A percentile compares a stretch with the other conserved stretches of the same genome.
Evolutionary conservation across 805 yeast genomes (phyloP).

Genomic region (Lipomyces chichibuensis): DNA sequence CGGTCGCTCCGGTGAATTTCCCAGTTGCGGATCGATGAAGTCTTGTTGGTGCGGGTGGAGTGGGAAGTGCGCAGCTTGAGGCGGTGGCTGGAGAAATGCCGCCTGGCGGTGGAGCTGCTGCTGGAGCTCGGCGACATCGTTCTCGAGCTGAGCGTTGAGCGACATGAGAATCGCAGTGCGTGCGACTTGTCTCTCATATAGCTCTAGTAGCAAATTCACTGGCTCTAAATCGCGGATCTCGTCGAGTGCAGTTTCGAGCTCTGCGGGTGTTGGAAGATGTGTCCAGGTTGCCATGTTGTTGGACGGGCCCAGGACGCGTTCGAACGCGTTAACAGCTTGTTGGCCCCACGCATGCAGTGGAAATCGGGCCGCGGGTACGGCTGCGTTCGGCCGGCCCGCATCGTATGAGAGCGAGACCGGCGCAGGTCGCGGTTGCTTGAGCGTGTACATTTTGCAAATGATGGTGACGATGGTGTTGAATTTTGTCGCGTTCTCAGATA

Average conservation of each 20-base stretch:
- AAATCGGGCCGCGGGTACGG: constrained; percentile 9
- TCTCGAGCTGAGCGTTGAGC: constrained; percentile 17
- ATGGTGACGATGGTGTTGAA: neutral
- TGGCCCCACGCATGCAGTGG: constrained; percentile 24
- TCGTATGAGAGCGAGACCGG: constrained; percentile 24
- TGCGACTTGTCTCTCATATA: constrained; percentile 31
- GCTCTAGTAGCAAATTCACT: constrained; percentile 13
- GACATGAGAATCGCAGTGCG: constrained; percentile 25
- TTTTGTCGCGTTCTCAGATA: neutral
- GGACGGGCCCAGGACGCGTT: constrained; percentile 27
- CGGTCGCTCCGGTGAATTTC: neutral
- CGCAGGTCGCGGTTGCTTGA: constrained; percentile 5
- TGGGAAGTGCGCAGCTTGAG: neutral
- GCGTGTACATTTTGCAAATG: neutral
- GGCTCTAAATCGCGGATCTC: constrained; percentile 18
- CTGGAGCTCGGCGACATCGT: constrained; percentile 17
- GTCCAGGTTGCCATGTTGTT: constrained; percentile 24
- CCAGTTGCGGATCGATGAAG: constrained; percentile 2
- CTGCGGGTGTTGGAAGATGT: constrained; percentile 16
- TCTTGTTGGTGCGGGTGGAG: constrained; percentile 1
- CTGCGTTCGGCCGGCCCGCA: constrained; percentile 20
- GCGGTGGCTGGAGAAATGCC: constrained; percentile 3
- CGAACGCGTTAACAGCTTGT: constrained; percentile 20
- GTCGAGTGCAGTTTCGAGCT: constrained; percentile 18
- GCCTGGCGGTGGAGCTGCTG: constrained; percentile 14